Evolutionary conservation across 1,284 basidiomycete genomes (phyloP).

Genomic region (Pseudozyma pruni): DNA sequence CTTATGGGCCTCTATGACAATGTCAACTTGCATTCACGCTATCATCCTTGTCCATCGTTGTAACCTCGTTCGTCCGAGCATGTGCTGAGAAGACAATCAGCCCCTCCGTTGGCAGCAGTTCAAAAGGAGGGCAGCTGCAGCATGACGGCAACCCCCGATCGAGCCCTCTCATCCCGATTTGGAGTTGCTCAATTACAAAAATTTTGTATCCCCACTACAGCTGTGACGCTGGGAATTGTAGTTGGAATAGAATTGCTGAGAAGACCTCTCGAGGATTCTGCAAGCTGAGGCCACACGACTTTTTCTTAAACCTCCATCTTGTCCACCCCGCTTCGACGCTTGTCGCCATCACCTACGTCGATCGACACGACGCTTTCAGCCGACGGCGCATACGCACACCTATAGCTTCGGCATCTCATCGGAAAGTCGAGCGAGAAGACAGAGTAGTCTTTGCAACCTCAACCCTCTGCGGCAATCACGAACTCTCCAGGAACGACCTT

Average conservation of each 20-base stretch:
- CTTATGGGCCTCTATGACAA: neutral
- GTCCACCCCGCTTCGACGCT: neutral
- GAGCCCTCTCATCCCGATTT: too few species aligned
- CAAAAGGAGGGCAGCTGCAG: constrained; percentile 5
- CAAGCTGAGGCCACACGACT: constrained; percentile 17
- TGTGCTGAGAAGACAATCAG: neutral
- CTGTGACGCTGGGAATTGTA: neutral
- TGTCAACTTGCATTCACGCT: neutral
- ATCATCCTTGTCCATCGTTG: neutral
- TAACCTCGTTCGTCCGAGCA: constrained; percentile 1
- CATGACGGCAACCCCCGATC: constrained; percentile 24
- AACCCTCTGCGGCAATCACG: too few species aligned
- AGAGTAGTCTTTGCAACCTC: too few species aligned
- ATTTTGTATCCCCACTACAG: constrained; percentile 5
- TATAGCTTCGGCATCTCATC: too few species aligned
- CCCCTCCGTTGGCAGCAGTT: too few species aligned
- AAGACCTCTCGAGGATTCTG: neutral
- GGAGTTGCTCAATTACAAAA: constrained; percentile 11
- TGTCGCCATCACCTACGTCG: too few species aligned
- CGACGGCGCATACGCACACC: too few species aligned
- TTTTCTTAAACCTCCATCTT: too few species aligned
- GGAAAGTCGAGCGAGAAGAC: too few species aligned
- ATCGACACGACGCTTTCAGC: too few species aligned
- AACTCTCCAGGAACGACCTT: too few species aligned
- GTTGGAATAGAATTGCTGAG: neutral